Percentiles rank a stretch among this genome's conserved stretches.
phyloP scores from a whole-genome alignment of 129 eudicot species.

The Tanacetum coccineum region DNA sequence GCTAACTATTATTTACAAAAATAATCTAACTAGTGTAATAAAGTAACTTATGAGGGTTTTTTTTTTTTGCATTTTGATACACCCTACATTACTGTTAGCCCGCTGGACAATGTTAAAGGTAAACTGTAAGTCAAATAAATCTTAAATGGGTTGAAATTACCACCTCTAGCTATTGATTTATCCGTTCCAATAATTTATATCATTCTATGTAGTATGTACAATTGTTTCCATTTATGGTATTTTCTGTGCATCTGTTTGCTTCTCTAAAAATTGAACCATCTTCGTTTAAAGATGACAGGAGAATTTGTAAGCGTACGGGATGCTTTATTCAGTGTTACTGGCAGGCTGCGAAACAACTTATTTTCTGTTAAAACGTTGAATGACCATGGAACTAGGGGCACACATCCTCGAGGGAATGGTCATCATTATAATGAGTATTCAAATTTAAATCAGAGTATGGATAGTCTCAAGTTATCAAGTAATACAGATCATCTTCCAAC shows the following conservation, averaged over 20 bases:
- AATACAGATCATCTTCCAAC: conserved; percentile 34
- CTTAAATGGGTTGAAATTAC: not conserved
- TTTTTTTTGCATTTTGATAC: not conserved
- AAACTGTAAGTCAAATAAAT: not conserved
- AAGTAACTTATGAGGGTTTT: not conserved
- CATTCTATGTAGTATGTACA: not conserved
- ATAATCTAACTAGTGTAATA: not conserved
- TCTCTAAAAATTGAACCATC: not conserved
- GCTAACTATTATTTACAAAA: not conserved
- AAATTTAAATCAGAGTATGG: conserved; percentile 38
- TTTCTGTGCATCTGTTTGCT: not conserved
- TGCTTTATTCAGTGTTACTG: conserved; percentile 58
- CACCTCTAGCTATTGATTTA: conserved; percentile 2
- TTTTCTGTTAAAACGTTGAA: conserved; percentile 36
- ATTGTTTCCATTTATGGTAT: not conserved
- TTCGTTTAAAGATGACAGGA: conserved; percentile 58
- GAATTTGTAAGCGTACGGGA: conserved; percentile 55
- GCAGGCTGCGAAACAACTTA: conserved; percentile 55
- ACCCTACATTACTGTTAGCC: not conserved
- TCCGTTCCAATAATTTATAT: not conserved
- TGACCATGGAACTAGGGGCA: conserved; percentile 33
- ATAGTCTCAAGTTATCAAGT: conserved; percentile 43
- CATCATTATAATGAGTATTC: conserved; percentile 26
- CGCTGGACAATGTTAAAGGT: not conserved
- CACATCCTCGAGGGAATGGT: conserved; percentile 32